Percentiles rank a stretch among this genome's conserved stretches.
Conservation (phyloP, 2,329 filamentous ascomycete species). For the Pseudogymnoascus sp. region DNA sequence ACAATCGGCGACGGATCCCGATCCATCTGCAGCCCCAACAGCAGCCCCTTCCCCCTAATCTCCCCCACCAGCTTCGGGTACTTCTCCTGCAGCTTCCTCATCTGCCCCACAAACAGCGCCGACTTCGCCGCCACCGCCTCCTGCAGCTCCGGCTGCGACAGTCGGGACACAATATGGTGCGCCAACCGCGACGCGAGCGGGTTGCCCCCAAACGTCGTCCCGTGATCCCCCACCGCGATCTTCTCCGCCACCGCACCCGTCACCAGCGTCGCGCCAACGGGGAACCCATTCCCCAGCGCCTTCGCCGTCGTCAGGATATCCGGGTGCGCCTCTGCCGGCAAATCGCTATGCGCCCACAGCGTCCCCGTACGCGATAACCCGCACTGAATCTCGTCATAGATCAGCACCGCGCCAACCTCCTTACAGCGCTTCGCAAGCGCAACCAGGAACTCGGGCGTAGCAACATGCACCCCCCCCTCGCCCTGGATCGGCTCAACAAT, state of each 20-base stretch:
- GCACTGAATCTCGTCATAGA: constrained; percentile 97
- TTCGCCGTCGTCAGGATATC: constrained; percentile 93
- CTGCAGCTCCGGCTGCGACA: constrained; percentile 65
- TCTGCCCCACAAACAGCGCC: constrained; percentile 47
- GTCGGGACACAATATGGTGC: constrained; percentile 72
- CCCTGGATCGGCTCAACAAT: constrained; percentile 97
- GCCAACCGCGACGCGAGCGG: constrained; percentile 63
- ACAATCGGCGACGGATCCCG: constrained; percentile 66
- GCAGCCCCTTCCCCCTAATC: constrained; percentile 73
- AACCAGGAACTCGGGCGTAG: constrained; percentile 71
- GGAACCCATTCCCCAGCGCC: constrained; percentile 92
- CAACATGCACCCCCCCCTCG: constrained; percentile 85
- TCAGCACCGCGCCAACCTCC: constrained; percentile 78
- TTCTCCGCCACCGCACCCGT: constrained; percentile 56
- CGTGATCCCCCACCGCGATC: constrained; percentile 58
- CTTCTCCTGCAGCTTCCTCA: constrained; percentile 45
- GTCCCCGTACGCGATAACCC: constrained; percentile 79
- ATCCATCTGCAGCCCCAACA: constrained; percentile 76
- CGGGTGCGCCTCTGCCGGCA: constrained; percentile 75
- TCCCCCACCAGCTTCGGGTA: constrained; percentile 69
- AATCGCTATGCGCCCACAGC: constrained; percentile 77
- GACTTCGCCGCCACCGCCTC: constrained; percentile 61
- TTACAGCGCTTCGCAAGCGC: constrained; percentile 78
- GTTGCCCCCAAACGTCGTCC: constrained; percentile 68
- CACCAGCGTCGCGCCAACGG: constrained; percentile 73